Evolutionary conservation across 495 filamentous ascomycete genomes (phyloP).

Genomic region (Neurospora pannonica): DNA sequence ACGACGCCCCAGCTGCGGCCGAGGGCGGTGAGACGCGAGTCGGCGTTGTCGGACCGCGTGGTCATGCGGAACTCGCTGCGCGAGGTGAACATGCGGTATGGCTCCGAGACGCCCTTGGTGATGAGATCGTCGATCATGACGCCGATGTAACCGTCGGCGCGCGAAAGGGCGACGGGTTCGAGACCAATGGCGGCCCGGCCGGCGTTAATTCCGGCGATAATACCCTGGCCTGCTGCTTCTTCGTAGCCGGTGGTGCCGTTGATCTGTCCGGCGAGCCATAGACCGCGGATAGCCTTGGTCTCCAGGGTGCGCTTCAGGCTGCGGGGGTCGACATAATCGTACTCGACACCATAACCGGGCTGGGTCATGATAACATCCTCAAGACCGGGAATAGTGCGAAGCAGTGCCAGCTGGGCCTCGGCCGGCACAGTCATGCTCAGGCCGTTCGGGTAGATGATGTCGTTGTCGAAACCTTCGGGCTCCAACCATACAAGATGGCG

Average conservation of each 20-base stretch:
- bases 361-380: slow-evolving; percentile 92
- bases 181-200: slow-evolving; percentile 65
- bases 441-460: slow-evolving; percentile 92
- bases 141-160: slow-evolving; percentile 90
- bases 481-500: slow-evolving; percentile 91
- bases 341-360: slow-evolving; percentile 94
- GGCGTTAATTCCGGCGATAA: slow-evolving; percentile 89
- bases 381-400: slow-evolving; percentile 76
- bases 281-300: slow-evolving; percentile 80
- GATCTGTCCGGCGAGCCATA: slow-evolving; percentile 93
- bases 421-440: slow-evolving; percentile 93
- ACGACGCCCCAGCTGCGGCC: slow-evolving; percentile 73
- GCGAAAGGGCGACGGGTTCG: slow-evolving; percentile 54
- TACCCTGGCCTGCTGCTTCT: slow-evolving; percentile 88
- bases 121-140: slow-evolving; percentile 98
- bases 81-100: slow-evolving; percentile 97
- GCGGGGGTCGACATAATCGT: slow-evolving; percentile 95
- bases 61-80: slow-evolving; percentile 92
- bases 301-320: slow-evolving; percentile 79
- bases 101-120: slow-evolving; percentile 94
- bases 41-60: slow-evolving; percentile 86
- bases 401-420: slow-evolving; percentile 71
- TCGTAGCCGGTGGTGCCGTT: slow-evolving; percentile 98
- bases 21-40: slow-evolving; percentile 71
- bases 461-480: slow-evolving; percentile 86